Conservation (phyloP, 768 basidiomycete genomes). For the Lactarius hatsudake region DNA sequence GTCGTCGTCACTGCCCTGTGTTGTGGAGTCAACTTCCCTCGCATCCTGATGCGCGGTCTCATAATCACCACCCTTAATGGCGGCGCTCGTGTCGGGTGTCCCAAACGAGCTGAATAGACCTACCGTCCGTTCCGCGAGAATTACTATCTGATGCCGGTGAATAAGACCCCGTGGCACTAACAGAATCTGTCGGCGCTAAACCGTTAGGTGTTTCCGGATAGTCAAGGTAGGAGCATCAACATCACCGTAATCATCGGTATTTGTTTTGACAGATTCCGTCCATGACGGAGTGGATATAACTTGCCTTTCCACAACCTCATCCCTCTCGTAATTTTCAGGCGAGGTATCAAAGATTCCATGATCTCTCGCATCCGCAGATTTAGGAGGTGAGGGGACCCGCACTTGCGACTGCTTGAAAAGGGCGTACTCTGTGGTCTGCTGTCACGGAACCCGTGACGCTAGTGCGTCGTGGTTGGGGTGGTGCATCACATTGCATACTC, state of each 20-base stretch:
- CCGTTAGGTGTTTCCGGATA: neutral
- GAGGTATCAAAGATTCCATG: neutral
- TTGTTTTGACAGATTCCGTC: neutral
- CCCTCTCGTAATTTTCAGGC: neutral
- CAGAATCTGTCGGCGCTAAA: neutral
- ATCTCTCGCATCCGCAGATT: neutral
- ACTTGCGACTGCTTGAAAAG: conserved; percentile 4
- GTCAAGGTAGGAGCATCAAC: neutral
- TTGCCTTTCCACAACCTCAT: neutral
- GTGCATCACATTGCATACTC: neutral
- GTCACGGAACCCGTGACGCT: neutral
- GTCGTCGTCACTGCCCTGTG: conserved; percentile 25
- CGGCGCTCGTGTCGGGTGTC: neutral
- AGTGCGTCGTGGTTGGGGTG: neutral
- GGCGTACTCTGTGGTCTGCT: neutral
- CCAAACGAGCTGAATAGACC: neutral
- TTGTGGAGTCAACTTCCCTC: neutral
- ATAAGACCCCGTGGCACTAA: neutral
- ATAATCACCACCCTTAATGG: neutral
- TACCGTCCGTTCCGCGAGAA: neutral
- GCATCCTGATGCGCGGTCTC: neutral
- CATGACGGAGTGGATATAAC: neutral
- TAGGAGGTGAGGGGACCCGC: neutral
- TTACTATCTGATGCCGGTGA: neutral
- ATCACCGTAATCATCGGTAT: neutral